phyloP scores from a whole-genome alignment of 176 grass and related monocot genomes.

The Hordeum marinum region DNA sequence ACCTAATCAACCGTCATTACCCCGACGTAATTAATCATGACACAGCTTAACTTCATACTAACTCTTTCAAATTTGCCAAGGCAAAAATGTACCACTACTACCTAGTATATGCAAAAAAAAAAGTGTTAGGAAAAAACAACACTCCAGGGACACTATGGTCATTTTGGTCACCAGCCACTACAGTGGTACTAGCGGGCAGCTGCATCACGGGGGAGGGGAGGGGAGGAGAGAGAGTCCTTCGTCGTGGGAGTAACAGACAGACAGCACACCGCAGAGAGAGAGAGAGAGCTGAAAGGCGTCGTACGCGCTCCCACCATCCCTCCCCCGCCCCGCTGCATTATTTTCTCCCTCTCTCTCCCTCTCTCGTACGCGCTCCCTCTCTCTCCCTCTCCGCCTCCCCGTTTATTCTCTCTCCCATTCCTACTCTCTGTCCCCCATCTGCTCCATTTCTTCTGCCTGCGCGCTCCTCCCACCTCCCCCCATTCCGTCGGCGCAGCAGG shows the following conservation, averaged over 20 bases:
- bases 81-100: no score
- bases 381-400: conserved; percentile 6
- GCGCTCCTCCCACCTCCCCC: neutral
- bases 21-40: neutral
- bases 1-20: neutral
- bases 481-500: neutral
- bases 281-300: conserved; percentile 37
- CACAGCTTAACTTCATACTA: no score
- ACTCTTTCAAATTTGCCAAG: no score
- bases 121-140: no score
- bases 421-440: conserved; percentile 20
- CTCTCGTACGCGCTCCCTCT: no score
- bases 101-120: no score
- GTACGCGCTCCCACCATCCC: conserved; percentile 24
- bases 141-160: neutral
- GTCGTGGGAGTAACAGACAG: conserved; percentile 16
- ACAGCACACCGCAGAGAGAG: neutral
- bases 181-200: neutral
- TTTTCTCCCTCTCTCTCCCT: conserved; percentile 28
- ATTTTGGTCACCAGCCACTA: neutral
- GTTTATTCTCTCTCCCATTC: conserved; percentile 34
- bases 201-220: neutral
- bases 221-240: neutral
- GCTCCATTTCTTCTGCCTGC: conserved; percentile 18
- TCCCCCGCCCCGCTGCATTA: conserved; percentile 15